Evolutionary conservation across 1,139 yeast species (phyloP), one percentile per base, ranked within the genome.

Genomic region (Nakaseomyces kungkrabaensis): DNA sequence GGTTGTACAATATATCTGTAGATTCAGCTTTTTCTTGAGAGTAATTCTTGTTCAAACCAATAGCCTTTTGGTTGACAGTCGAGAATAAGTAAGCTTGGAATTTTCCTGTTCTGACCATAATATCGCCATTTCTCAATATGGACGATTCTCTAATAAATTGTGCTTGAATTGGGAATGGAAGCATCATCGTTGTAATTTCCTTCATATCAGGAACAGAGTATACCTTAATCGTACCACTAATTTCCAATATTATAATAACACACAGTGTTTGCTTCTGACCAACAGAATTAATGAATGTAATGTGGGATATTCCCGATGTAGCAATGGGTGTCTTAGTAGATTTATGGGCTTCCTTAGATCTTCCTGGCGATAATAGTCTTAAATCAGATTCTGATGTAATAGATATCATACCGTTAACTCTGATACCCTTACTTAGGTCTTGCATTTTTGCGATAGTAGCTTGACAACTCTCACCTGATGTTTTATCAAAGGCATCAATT

Each of bases 61-160:
- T 72, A 68, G 52, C 66, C 5, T 54, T 52, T 46, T 58, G 63
- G 17, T 76, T 75, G 58, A 75, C 68, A 1, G 79, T 68, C 31
- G 77, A 73, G 8, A 80, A 64, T 47, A 82, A 60, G 0, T 74
- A 74, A 0, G 86, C 81, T 56, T 81, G 83, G 0, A 82, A 75
- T 34, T 72, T 70, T 48, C 78, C 76, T 11, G 78, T 71, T 54
- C 90, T 75, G 3, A 86, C 61, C 48, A 84, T 72, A 4, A 88
- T 68, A 57, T 88, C 95, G 17, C 98, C 97, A 45, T 82, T 78
- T 34, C 77, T 73, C 42, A 85, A 68, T 1, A 90, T 71, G 0
- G 77, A 64, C 47, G 79, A 73, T 50, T 72, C 73, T 22, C 55
- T 54, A 1, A 75, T 70, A 56, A 57, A 76, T 25, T 61, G 58